Evolutionary conservation across 805 yeast species (phyloP).

Genomic region (Torulaspora gathmanii): DNA sequence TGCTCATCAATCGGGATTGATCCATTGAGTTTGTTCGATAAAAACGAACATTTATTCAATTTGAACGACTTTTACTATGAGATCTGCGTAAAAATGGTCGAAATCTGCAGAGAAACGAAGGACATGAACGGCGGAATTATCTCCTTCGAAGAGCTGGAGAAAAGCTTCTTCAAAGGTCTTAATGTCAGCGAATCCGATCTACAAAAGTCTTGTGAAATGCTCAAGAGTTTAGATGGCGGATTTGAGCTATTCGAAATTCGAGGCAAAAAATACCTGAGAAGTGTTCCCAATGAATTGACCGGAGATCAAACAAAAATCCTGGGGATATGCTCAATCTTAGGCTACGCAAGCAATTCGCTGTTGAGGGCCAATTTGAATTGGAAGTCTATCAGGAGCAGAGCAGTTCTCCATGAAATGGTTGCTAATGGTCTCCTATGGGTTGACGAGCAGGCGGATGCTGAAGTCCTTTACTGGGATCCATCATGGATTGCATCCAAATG

Average conservation of each 20-base stretch:
- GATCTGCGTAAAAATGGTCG: slow-evolving; percentile 68
- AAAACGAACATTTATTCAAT: slow-evolving; percentile 30
- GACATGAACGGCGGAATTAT: slow-evolving; percentile 80
- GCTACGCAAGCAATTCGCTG: slow-evolving; percentile 61
- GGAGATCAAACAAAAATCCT: slow-evolving; percentile 66
- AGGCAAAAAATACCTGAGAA: slow-evolving; percentile 52
- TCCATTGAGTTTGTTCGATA: slow-evolving; percentile 48
- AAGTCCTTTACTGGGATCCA: slow-evolving; percentile 64
- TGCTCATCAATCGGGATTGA: slow-evolving; percentile 81
- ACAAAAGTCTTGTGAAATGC: slow-evolving; percentile 47
- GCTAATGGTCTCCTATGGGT: slow-evolving; percentile 82
- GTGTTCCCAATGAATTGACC: slow-evolving; percentile 59
- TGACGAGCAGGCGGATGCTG: slow-evolving; percentile 49
- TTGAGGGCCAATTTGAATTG: slow-evolving; percentile 73
- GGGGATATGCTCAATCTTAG: slow-evolving; percentile 72
- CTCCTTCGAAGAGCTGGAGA: slow-evolving; percentile 49
- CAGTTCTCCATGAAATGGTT: slow-evolving; percentile 73
- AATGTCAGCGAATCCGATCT: slow-evolving; percentile 47
- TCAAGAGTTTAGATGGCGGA: slow-evolving; percentile 64
- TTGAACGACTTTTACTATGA: slow-evolving; percentile 57
- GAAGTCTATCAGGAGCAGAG: slow-evolving; percentile 56
- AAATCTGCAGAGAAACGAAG: slow-evolving; percentile 64
- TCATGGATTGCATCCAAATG: slow-evolving; percentile 50
- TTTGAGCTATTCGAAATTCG: slow-evolving; percentile 54
- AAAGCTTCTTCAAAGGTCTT: slow-evolving; percentile 32